phyloP scores from a whole-genome alignment of 306 rosid genomes.

The Abrus precatorius region DNA sequence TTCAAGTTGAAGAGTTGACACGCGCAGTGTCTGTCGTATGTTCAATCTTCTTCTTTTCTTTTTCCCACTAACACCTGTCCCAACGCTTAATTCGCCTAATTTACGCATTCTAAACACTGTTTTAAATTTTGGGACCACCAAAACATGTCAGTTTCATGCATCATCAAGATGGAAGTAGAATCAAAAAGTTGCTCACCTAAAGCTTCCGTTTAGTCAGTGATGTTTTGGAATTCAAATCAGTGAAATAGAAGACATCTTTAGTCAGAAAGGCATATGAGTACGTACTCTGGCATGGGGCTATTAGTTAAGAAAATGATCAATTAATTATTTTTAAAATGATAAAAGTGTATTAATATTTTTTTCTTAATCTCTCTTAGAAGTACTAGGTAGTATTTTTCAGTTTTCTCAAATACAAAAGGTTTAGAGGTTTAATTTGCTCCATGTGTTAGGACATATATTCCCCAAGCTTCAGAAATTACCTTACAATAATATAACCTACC shows the following conservation, averaged over 20 bases:
- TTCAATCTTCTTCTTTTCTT: background rate
- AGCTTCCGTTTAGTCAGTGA: background rate
- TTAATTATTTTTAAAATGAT: too few species aligned
- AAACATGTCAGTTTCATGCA: constrained; percentile 10
- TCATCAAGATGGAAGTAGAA: constrained; percentile 6
- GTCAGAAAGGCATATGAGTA: background rate
- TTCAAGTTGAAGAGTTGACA: background rate
- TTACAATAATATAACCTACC: too few species aligned
- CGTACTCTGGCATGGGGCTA: too few species aligned
- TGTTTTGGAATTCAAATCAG: background rate
- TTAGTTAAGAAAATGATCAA: too few species aligned
- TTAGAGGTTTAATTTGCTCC: too few species aligned
- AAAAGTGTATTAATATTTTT: too few species aligned
- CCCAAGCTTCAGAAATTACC: too few species aligned
- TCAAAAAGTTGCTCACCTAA: background rate
- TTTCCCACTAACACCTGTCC: background rate
- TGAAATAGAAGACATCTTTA: background rate
- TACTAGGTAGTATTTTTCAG: too few species aligned
- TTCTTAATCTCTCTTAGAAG: too few species aligned
- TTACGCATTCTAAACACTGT: background rate
- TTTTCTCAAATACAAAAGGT: too few species aligned
- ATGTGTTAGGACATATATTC: too few species aligned
- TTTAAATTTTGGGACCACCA: constrained; percentile 13
- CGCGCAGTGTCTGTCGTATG: background rate
- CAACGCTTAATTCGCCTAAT: background rate